phyloP scores from a whole-genome alignment of 2,329 filamentous ascomycete genomes.

The Scortechinia acanthostroma region DNA sequence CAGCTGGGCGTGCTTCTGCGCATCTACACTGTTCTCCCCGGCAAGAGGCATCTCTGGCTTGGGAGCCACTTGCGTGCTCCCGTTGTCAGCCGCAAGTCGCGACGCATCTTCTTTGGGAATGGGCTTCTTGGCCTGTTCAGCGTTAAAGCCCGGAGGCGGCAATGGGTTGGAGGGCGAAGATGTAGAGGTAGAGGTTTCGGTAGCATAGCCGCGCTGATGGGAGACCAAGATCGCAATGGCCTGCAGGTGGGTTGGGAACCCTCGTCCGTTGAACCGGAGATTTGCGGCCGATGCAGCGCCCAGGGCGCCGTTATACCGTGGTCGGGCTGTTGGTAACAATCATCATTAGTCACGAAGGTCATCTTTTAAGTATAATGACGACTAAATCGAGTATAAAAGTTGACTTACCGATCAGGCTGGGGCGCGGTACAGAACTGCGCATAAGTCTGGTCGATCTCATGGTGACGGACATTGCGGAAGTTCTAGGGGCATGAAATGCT shows the following conservation, averaged over 20 bases:
- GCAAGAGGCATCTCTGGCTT: slow-evolving; percentile 45
- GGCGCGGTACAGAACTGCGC: not conserved
- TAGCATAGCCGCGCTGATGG: not conserved
- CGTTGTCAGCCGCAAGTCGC: not conserved
- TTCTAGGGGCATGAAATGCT: not conserved
- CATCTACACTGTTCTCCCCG: slow-evolving; percentile 45
- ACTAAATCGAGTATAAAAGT: no score
- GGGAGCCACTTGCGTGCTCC: not conserved
- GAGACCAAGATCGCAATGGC: not conserved
- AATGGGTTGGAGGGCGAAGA: not conserved
- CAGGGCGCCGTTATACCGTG: not conserved
- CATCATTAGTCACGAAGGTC: no score
- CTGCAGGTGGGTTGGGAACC: not conserved
- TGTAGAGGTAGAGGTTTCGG: not conserved
- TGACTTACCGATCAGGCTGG: not conserved
- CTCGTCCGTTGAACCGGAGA: not conserved
- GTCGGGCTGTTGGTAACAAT: not conserved
- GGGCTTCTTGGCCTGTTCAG: slow-evolving; percentile 2
- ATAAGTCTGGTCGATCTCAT: not conserved
- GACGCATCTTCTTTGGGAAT: not conserved
- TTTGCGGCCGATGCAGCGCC: not conserved
- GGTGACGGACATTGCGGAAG: slow-evolving; percentile 2
- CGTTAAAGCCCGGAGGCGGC: not conserved
- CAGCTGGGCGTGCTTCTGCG: slow-evolving; percentile 65
- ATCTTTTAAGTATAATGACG: no score